Conservation (phyloP, 257 asterid species). For the Capsicum chinense region DNA sequence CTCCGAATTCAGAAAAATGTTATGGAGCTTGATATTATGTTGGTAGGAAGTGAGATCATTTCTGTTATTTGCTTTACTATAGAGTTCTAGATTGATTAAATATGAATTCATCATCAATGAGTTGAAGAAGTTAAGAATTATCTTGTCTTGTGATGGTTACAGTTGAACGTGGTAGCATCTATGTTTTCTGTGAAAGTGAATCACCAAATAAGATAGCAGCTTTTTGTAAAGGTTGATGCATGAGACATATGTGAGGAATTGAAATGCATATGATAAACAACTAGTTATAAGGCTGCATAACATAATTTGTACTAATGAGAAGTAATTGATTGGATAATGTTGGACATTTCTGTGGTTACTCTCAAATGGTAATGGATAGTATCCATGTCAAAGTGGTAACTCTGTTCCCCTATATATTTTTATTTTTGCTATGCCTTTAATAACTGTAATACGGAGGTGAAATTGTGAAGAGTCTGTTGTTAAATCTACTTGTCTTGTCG, state of each 20-base stretch:
- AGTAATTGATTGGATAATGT: conserved; percentile 2
- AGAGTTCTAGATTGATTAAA: neutral
- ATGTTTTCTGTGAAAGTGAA: neutral
- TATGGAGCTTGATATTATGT: neutral
- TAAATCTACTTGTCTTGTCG: neutral
- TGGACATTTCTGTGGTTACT: neutral
- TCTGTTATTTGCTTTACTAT: neutral
- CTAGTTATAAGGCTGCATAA: neutral
- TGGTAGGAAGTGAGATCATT: conserved; percentile 1
- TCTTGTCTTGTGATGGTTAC: neutral
- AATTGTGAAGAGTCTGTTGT: neutral
- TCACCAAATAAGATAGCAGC: neutral
- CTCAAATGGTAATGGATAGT: neutral
- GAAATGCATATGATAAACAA: neutral
- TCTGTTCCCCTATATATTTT: neutral
- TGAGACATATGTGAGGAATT: neutral
- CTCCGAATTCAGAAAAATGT: neutral
- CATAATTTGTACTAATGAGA: neutral
- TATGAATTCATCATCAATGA: neutral
- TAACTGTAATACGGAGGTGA: neutral
- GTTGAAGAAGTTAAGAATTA: conserved; percentile 2
- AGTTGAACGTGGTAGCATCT: neutral
- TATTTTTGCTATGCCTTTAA: neutral
- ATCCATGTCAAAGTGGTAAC: neutral
- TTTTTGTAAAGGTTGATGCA: neutral